Percentiles rank a stretch among this genome's conserved stretches.
phyloP scores from a whole-genome alignment of 176 grass and related monocot genomes.

The Triticum timopheevii region DNA sequence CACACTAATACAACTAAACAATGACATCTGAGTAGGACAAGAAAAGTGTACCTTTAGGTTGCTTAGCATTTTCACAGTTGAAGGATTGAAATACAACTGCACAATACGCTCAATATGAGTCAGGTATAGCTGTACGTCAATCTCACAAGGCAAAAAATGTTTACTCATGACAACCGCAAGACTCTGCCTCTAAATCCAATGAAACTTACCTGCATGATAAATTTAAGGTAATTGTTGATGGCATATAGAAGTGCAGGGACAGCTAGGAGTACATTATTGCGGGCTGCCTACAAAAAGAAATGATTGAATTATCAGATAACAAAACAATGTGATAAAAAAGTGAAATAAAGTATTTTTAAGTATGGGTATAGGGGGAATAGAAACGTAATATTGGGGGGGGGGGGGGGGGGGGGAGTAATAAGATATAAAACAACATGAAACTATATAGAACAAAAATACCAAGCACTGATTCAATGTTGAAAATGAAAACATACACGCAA shows the following conservation, averaged over 20 bases:
- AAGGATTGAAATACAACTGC: conserved; percentile 98
- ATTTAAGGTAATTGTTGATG: conserved; percentile 99
- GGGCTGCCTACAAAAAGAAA: conserved; percentile 78
- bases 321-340: conserved; percentile 4
- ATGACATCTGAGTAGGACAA: conserved; percentile 2
- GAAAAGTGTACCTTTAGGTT: conserved; percentile 77
- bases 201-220: conserved; percentile 93
- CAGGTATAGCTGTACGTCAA: conserved; percentile 3
- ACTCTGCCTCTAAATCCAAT: neutral
- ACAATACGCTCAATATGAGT: conserved; percentile 28
- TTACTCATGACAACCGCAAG: neutral
- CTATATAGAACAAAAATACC: neutral
- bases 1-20: conserved; percentile 16
- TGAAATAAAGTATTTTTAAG: neutral
- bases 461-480: neutral
- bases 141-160: conserved; percentile 33
- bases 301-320: conserved; percentile 19
- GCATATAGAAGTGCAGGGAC: conserved; percentile 95
- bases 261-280: conserved; percentile 90
- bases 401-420: conserved; percentile 3
- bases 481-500: neutral
- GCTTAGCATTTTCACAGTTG: conserved; percentile 99
- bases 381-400: neutral
- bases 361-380: neutral
- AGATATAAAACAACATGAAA: conserved; percentile 1